These are phyloP conservation scores for Colletotrichum melonis DNA, from an alignment of 2,329 filamentous ascomycete species.

Conservation along the genomic window DNA sequence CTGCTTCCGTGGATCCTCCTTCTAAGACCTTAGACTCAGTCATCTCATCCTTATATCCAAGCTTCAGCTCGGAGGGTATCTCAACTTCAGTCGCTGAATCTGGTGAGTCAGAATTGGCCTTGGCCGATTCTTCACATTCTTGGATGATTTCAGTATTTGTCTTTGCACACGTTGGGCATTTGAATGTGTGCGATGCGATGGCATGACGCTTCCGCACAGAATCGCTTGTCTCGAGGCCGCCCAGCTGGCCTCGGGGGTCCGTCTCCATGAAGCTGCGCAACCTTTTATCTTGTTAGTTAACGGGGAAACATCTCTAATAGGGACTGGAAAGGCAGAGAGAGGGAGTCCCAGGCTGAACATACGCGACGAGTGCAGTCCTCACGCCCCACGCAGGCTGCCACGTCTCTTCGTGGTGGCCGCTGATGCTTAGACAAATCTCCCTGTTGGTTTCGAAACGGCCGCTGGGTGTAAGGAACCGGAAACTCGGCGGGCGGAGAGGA, in stretches of 20 bases:
- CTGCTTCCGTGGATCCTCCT: neutral
- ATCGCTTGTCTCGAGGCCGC: conserved; percentile 83
- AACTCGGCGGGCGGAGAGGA: conserved; percentile 91
- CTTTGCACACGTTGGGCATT: conserved; percentile 76
- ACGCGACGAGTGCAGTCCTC: conserved; percentile 82
- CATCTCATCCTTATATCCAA: conserved; percentile 82
- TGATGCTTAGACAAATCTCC: conserved; percentile 95
- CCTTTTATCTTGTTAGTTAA: conserved; percentile 39
- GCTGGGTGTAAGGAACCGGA: conserved; percentile 92
- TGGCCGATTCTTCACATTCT: conserved; percentile 73
- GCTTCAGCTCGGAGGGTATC: conserved; percentile 66
- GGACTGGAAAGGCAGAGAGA: neutral
- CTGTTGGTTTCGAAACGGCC: conserved; percentile 96
- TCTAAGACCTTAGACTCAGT: conserved; percentile 46
- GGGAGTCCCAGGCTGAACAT: conserved; percentile 33
- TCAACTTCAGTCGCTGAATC: conserved; percentile 54
- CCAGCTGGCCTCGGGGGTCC: conserved; percentile 87
- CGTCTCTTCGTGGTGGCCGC: conserved; percentile 95
- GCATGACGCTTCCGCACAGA: conserved; percentile 77
- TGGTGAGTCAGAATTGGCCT: conserved; percentile 44
- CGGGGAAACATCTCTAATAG: too few relatives aligned
- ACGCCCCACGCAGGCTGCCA: conserved; percentile 99
- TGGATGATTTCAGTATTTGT: conserved; percentile 79
- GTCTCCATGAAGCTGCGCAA: conserved; percentile 95
- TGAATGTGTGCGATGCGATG: conserved; percentile 71